Evolutionary conservation across 306 rosid species (phyloP).

Genomic region (Vigna hirtella): DNA sequence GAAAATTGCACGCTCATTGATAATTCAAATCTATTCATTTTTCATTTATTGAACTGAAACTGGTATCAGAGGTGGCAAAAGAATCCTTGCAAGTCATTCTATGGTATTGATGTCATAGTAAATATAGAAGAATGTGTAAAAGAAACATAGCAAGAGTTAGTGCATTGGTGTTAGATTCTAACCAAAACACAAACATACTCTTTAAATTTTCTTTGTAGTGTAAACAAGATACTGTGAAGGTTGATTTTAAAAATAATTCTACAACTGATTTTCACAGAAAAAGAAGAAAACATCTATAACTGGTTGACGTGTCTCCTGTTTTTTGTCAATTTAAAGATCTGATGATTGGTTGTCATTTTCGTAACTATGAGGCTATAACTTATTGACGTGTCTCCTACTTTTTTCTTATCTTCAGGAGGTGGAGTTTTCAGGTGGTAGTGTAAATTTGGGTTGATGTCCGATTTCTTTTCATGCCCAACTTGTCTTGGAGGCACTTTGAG

Average conservation of each 20-base stretch:
- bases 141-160: background rate
- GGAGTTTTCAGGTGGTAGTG: conserved; percentile 57
- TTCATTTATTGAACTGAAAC: conserved; percentile 3
- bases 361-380: background rate
- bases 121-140: conserved; percentile 13
- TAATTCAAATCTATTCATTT: background rate
- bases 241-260: conserved; percentile 14
- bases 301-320: conserved; percentile 3
- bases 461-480: conserved; percentile 1
- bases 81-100: background rate
- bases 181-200: background rate
- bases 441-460: conserved; percentile 43
- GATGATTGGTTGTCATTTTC: conserved; percentile 27
- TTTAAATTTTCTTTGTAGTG: conserved; percentile 6
- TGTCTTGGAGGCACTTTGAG: conserved; percentile 25
- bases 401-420: conserved; percentile 51
- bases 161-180: conserved; percentile 10
- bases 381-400: background rate
- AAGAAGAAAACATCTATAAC: background rate
- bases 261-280: background rate
- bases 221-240: conserved; percentile 16
- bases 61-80: background rate
- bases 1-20: conserved; percentile 6
- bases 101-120: conserved; percentile 9
- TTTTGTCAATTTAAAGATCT: background rate